Evolutionary conservation across 768 basidiomycete genomes (phyloP).

Genomic region (Tylopilus felleus): DNA sequence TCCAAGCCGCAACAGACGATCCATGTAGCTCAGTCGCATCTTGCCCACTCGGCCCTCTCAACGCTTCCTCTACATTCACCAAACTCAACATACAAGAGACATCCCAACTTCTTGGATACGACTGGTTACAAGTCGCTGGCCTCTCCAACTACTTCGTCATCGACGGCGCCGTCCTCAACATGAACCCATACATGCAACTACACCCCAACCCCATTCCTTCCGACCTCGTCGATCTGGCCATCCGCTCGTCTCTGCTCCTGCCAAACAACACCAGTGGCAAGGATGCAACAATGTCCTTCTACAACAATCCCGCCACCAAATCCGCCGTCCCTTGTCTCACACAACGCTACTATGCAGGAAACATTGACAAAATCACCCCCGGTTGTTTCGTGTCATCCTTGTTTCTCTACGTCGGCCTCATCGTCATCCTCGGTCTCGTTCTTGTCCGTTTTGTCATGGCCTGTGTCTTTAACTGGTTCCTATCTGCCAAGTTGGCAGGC

Average conservation of each 20-base stretch:
- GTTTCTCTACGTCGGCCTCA: constrained; percentile 85
- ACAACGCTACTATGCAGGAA: constrained; percentile 86
- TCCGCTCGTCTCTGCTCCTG: constrained; percentile 64
- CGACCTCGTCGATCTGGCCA: constrained; percentile 78
- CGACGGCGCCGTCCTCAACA: constrained; percentile 92
- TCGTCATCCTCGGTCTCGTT: constrained; percentile 89
- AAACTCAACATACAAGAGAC: constrained; percentile 67
- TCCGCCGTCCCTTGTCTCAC: constrained; percentile 75
- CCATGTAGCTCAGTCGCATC: constrained; percentile 60
- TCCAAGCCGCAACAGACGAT: constrained; percentile 66
- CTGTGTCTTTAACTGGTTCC: constrained; percentile 94
- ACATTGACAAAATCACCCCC: constrained; percentile 94
- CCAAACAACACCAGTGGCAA: constrained; percentile 59
- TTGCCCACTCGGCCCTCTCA: constrained; percentile 68
- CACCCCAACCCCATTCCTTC: constrained; percentile 64
- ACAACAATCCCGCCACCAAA: constrained; percentile 60
- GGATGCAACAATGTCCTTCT: constrained; percentile 88
- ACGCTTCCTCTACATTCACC: constrained; percentile 51
- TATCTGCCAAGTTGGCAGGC: constrained; percentile 77
- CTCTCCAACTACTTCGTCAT: constrained; percentile 78
- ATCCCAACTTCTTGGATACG: constrained; percentile 73
- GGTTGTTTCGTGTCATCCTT: constrained; percentile 91
- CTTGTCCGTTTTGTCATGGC: constrained; percentile 95
- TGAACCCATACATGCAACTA: constrained; percentile 77
- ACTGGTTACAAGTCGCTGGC: constrained; percentile 83